Percentiles rank a stretch among this genome's conserved stretches.
phyloP scores from a whole-genome alignment of 352 stramenopile species.

The Pythium phragmiticola region DNA sequence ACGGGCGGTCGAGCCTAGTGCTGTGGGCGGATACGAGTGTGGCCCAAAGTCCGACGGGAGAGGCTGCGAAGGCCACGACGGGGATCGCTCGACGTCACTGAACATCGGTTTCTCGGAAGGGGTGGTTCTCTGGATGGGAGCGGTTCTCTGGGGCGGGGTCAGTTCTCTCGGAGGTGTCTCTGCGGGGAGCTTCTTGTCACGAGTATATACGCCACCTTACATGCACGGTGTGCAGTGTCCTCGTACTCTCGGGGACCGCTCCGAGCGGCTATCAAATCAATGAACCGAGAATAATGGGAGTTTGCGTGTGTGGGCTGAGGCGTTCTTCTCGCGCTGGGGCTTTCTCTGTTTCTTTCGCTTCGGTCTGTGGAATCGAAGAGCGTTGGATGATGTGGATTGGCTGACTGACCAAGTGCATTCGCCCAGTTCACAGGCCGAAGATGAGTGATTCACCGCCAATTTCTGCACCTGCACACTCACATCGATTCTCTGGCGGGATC shows the following conservation, averaged over 20 bases:
- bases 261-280: background rate
- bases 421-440: background rate
- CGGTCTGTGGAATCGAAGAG: background rate
- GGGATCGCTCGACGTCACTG: constrained; percentile 31
- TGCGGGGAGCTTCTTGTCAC: background rate
- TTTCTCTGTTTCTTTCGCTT: constrained; percentile 18
- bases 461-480: constrained; percentile 17
- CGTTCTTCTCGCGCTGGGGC: constrained; percentile 13
- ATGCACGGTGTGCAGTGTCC: background rate
- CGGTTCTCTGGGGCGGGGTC: constrained; percentile 8
- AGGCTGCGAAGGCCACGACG: constrained; percentile 21
- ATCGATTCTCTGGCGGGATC: constrained; percentile 13
- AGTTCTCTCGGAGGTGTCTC: background rate
- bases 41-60: constrained; percentile 6
- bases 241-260: background rate
- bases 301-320: background rate
- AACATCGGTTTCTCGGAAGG: constrained; percentile 19
- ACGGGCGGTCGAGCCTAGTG: constrained; percentile 3
- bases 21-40: constrained; percentile 7
- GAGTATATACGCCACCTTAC: background rate
- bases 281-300: background rate
- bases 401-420: background rate
- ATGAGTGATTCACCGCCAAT: constrained; percentile 23
- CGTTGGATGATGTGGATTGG: constrained; percentile 8
- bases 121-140: constrained; percentile 8